Base-by-base conservation (phyloP, 306 rosid genomes). In the Herpetospermum pedunculosum region DNA sequence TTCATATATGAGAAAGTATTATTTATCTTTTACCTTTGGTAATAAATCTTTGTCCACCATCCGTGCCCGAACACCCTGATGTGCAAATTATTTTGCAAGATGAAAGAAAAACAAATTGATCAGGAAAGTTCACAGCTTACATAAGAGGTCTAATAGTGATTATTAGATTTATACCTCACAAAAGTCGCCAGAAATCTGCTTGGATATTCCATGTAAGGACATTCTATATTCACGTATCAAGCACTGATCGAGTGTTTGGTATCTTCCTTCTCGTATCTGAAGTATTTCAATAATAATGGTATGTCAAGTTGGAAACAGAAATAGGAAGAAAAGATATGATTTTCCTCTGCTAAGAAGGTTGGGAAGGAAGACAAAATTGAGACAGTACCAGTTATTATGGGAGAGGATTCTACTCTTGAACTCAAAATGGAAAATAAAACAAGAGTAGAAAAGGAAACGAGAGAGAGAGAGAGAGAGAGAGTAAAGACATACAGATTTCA, bases 211-310 rank as follows among this genome's bases (percentile, higher is more conserved):
- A 80, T 86, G 92, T 29, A 94, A 73, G 64, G 96, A 80, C 98
- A 94, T 91, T 49, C 79, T 81, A 81, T 91, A 91, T 78, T 94
- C 98, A 28, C 95, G 96, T 16, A 78, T 79, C 84, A 91, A 80
- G 81, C 98, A 94, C 76, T 89, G 92, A 79, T 91, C 96, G 69
- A 91, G 89, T 64, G 90, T 81, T 85, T 94, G 95, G 76, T 80
- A 86, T 86, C 96, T 86, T 62, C 96, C 95, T 79, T 94, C 90
- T 64, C 96, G 77, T 77, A 94, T 82, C 98, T 94, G 83, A 81
- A 70, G 58, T 79, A 67, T 44, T 79, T 71, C 10, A 34, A 41
- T 26, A 68, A 53, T 18, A 16, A 72, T 29, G 63, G 15, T 62
- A 34, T 34, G 28, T 35, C 26, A n/a, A 34, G 44, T 35, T 62